A percentile compares a stretch with the other conserved stretches of the same genome.
phyloP scores from a whole-genome alignment of 371 early-diverging fungal species.

The Paramicrosporidium saccamoebae region DNA sequence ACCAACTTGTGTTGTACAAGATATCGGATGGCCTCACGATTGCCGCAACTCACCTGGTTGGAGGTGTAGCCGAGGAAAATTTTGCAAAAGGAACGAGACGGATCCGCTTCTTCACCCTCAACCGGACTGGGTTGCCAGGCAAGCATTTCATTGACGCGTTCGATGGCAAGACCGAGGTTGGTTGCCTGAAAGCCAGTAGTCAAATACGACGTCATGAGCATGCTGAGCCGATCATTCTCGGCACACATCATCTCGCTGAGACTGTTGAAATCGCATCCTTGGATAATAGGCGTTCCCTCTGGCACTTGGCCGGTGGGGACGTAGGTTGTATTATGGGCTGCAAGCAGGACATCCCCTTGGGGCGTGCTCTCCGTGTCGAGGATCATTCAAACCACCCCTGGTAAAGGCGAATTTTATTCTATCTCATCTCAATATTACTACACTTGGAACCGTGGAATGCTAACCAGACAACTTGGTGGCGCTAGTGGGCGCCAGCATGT shows the following conservation, averaged over 20 bases:
- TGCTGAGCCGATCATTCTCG: too few species aligned
- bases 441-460: too few species aligned
- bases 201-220: constrained; percentile 24
- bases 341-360: too few species aligned
- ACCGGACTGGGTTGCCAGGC: constrained; percentile 1
- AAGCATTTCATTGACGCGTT: constrained; percentile 64
- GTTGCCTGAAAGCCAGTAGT: constrained; percentile 79
- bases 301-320: too few species aligned
- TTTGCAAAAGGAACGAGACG: constrained; percentile 31
- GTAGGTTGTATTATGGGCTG: too few species aligned
- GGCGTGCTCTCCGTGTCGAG: too few species aligned
- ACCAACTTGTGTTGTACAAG: constrained; percentile 70
- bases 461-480: constrained; percentile 30
- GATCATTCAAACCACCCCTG: too few species aligned
- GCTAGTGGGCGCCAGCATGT: constrained; percentile 34
- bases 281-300: constrained; percentile 18
- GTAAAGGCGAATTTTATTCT: too few species aligned
- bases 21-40: constrained; percentile 75
- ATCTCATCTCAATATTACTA: too few species aligned
- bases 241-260: constrained; percentile 26
- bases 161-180: constrained; percentile 47
- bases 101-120: constrained; percentile 1
- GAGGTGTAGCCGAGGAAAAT: constrained; percentile 92
- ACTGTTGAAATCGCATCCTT: constrained; percentile 64
- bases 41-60: constrained; percentile 83